Conservation (phyloP, 75 land plant genomes). For the Azolla pinnata region DNA sequence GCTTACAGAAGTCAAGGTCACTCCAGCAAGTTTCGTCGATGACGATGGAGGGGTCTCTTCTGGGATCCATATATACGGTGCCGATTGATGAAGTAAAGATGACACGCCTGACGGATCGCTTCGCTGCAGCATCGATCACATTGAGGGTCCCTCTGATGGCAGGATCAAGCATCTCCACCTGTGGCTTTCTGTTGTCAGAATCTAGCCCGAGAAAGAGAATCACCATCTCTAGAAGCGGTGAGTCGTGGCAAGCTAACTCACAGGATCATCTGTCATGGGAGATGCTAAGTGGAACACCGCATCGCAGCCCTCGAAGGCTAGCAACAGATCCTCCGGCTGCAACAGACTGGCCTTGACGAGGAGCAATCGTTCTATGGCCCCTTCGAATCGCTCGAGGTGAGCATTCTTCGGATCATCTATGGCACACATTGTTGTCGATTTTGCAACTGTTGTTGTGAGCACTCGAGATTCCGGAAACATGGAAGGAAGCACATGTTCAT, state of each 20-base stretch:
- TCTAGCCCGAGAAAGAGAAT: no score
- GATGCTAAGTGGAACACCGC: conserved; percentile 92
- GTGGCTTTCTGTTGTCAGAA: no score
- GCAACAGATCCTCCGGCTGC: conserved; percentile 40
- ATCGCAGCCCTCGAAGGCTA: conserved; percentile 62
- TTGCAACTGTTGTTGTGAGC: background rate
- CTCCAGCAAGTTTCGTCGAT: conserved; percentile 83
- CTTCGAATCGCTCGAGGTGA: conserved; percentile 65
- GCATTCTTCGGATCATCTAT: conserved; percentile 31
- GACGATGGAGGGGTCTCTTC: conserved; percentile 34
- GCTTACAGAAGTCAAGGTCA: conserved; percentile 68
- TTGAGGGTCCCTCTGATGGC: conserved; percentile 73
- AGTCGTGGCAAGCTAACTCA: no score
- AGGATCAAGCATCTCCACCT: conserved; percentile 65
- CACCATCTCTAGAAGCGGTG: no score
- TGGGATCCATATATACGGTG: conserved; percentile 74
- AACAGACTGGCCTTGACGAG: conserved; percentile 61
- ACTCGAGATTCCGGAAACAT: background rate
- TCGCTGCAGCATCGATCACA: conserved; percentile 55
- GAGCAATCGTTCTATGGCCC: conserved; percentile 59
- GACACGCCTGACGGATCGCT: conserved; percentile 55
- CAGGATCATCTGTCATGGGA: conserved; percentile 62
- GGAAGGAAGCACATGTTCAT: background rate
- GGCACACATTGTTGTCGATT: background rate
- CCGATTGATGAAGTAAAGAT: conserved; percentile 85